Percentiles rank a stretch among this genome's conserved stretches.
These are phyloP conservation scores for Paramyrothecium roridum DNA, from an alignment of 2,329 filamentous ascomycete species.

Conservation along the genomic window DNA sequence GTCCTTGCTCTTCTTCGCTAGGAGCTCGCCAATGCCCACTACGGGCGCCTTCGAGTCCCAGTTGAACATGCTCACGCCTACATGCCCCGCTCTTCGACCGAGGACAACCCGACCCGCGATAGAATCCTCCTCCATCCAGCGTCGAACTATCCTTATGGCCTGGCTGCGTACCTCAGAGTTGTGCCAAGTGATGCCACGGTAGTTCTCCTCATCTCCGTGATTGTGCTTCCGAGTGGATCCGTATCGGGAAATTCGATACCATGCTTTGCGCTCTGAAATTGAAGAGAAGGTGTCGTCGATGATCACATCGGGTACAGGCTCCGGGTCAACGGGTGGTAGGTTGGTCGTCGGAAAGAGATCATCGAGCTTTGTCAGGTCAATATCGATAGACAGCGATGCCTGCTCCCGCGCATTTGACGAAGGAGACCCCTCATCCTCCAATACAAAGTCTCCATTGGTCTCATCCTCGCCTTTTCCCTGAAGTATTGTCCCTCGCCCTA, in stretches of 20 bases:
- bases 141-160: constrained; percentile 55
- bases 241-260: constrained; percentile 62
- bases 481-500: not conserved
- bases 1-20: constrained; percentile 21
- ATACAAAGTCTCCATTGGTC: not conserved
- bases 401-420: not conserved
- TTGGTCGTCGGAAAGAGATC: constrained; percentile 25
- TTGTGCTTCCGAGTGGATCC: constrained; percentile 58
- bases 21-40: constrained; percentile 40
- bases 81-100: constrained; percentile 31
- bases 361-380: constrained; percentile 31
- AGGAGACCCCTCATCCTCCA: not conserved
- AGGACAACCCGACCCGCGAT: constrained; percentile 46
- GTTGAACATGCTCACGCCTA: constrained; percentile 53
- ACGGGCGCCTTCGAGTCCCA: constrained; percentile 55
- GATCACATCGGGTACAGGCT: constrained; percentile 40
- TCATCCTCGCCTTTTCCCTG: not conserved
- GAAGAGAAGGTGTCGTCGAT: constrained; percentile 51
- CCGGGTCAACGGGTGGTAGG: constrained; percentile 21
- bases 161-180: constrained; percentile 51
- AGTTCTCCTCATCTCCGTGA: constrained; percentile 55
- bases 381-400: constrained; percentile 9
- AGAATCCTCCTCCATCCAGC: constrained; percentile 66
- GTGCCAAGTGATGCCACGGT: constrained; percentile 55
- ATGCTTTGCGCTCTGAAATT: constrained; percentile 58